Conservation (phyloP, 2,329 filamentous ascomycete species). For the Aspergillus sp. region DNA sequence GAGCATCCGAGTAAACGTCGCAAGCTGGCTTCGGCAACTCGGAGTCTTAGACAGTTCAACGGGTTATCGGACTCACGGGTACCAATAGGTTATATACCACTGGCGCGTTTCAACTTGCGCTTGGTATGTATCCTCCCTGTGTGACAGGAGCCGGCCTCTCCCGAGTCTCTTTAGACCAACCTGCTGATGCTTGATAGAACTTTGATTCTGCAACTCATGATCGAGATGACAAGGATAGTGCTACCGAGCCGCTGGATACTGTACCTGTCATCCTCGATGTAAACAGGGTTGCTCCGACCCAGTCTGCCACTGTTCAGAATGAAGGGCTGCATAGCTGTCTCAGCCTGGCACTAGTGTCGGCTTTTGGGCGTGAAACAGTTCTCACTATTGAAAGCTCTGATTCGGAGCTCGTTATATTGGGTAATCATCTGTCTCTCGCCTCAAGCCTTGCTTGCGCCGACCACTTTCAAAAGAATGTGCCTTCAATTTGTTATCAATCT, state of each 20-base stretch:
- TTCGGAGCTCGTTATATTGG: constrained; percentile 20
- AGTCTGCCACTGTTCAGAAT: not conserved
- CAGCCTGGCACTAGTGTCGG: constrained; percentile 24
- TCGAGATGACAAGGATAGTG: not conserved
- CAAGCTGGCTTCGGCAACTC: constrained; percentile 25
- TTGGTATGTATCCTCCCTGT: constrained; percentile 29
- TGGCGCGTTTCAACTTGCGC: constrained; percentile 32
- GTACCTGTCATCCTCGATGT: constrained; percentile 27
- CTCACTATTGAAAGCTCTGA: constrained; percentile 23
- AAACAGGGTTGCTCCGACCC: constrained; percentile 1
- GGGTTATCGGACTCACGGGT: constrained; percentile 20
- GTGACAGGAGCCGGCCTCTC: not conserved
- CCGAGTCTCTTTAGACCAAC: not conserved
- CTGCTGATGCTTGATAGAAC: constrained; percentile 17
- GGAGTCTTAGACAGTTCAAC: constrained; percentile 21
- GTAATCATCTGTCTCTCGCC: constrained; percentile 27
- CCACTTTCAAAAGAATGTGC: constrained; percentile 23
- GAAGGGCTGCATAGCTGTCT: constrained; percentile 13
- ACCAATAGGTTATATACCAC: constrained; percentile 35
- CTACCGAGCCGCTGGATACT: not conserved
- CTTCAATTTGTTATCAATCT: constrained; percentile 36
- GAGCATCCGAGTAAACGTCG: constrained; percentile 36
- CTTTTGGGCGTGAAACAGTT: constrained; percentile 19
- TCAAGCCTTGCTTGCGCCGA: constrained; percentile 29
- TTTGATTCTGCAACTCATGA: constrained; percentile 11